phyloP scores from a whole-genome alignment of 345 rosid genomes.

The Hibiscus tridactylites region DNA sequence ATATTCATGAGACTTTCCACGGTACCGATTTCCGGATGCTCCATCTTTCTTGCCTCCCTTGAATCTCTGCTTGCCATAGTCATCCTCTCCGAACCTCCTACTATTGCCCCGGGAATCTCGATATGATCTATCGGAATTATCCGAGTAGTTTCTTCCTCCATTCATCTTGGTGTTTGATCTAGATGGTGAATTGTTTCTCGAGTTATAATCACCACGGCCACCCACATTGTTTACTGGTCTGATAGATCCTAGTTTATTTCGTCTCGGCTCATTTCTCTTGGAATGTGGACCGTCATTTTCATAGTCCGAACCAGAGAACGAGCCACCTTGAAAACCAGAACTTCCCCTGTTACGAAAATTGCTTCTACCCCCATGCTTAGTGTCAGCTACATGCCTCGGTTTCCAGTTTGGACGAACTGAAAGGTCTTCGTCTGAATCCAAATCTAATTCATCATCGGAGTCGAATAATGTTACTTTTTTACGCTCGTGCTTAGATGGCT shows the following conservation, averaged over 20 bases:
- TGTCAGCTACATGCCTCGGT: constrained; percentile 60
- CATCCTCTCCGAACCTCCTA: constrained; percentile 20
- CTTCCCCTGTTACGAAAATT: constrained; percentile 21
- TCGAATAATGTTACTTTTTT: constrained; percentile 26
- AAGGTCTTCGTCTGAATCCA: constrained; percentile 51
- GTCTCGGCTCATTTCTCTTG: constrained; percentile 19
- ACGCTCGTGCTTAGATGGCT: constrained; percentile 26
- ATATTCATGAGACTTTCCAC: constrained; percentile 15
- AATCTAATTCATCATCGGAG: constrained; percentile 28
- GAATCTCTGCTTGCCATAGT: background rate
- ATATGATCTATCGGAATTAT: constrained; percentile 19
- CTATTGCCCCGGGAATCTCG: constrained; percentile 6
- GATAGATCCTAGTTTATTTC: constrained; percentile 16
- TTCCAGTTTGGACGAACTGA: constrained; percentile 57
- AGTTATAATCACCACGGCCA: constrained; percentile 17
- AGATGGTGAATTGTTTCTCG: constrained; percentile 12
- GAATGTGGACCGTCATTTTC: constrained; percentile 9
- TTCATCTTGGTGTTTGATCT: constrained; percentile 27
- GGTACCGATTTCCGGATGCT: constrained; percentile 9
- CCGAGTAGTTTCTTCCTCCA: constrained; percentile 19
- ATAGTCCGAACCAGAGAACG: constrained; percentile 34
- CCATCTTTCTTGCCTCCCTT: constrained; percentile 2
- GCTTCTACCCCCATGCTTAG: constrained; percentile 26
- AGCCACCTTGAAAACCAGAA: constrained; percentile 23
- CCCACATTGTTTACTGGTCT: constrained; percentile 30